phyloP scores from a whole-genome alignment of 352 stramenopile genomes.

The Phytophthora niederhauseri region DNA sequence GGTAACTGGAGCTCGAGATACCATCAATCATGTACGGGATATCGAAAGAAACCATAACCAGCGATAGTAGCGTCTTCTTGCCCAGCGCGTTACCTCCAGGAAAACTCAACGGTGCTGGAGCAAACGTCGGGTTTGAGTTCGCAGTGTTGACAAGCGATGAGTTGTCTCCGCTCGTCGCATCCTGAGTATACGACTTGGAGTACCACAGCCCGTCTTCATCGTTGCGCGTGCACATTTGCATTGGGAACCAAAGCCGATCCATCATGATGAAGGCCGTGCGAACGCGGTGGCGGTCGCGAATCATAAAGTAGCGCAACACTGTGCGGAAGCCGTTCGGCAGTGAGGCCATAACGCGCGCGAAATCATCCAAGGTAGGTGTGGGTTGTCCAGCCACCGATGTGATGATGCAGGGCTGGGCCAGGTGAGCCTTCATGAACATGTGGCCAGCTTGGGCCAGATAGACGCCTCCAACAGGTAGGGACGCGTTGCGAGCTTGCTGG shows the following conservation, averaged over 20 bases:
- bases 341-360: slow-evolving; percentile 72
- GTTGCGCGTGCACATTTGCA: slow-evolving; percentile 80
- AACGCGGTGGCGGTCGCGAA: slow-evolving; percentile 85
- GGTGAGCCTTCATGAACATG: slow-evolving; percentile 91
- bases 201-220: slow-evolving; percentile 80
- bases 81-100: slow-evolving; percentile 65
- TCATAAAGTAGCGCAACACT: slow-evolving; percentile 88
- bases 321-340: slow-evolving; percentile 84
- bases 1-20: slow-evolving; percentile 89
- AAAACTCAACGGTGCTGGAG: slow-evolving; percentile 68
- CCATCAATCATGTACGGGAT: slow-evolving; percentile 93
- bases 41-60: slow-evolving; percentile 94
- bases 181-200: slow-evolving; percentile 34
- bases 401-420: slow-evolving; percentile 90
- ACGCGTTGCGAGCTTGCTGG: slow-evolving; percentile 86
- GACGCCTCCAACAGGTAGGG: slow-evolving; percentile 72
- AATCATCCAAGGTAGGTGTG: slow-evolving; percentile 85
- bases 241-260: slow-evolving; percentile 90
- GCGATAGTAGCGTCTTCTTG: slow-evolving; percentile 75
- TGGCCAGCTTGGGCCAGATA: slow-evolving; percentile 89
- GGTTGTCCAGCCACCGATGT: slow-evolving; percentile 77
- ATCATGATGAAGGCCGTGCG: slow-evolving; percentile 90
- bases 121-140: slow-evolving; percentile 58
- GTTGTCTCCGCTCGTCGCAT: slow-evolving; percentile 25
- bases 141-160: slow-evolving; percentile 25